Evolutionary conservation across 2,329 filamentous ascomycete species (phyloP).

Genomic region (Chaetomiaceae sp.): DNA sequence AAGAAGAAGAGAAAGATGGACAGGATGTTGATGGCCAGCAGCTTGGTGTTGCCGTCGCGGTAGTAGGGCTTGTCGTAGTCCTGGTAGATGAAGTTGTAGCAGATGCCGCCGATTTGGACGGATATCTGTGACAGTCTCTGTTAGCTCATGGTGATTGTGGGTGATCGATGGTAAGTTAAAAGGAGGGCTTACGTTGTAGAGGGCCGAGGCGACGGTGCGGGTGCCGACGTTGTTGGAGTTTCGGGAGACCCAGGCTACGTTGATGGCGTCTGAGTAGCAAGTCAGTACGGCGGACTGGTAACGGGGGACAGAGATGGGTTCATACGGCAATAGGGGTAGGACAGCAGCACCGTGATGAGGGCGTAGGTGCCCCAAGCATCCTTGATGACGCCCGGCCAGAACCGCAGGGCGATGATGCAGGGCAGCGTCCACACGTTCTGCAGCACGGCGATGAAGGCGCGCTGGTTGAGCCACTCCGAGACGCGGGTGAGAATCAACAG

Average conservation of each 20-base stretch:
- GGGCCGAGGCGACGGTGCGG: slow-evolving; percentile 52
- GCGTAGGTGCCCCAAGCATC: slow-evolving; percentile 50
- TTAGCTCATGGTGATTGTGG: too few species aligned
- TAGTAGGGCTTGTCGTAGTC: slow-evolving; percentile 53
- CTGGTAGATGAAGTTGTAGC: slow-evolving; percentile 45
- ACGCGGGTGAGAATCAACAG: slow-evolving; percentile 48
- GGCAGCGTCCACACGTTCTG: slow-evolving; percentile 53
- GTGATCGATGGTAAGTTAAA: neutral
- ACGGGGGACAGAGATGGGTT: neutral
- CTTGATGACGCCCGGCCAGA: slow-evolving; percentile 39
- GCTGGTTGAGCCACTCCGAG: slow-evolving; percentile 47
- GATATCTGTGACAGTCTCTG: slow-evolving; percentile 29
- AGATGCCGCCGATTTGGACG: slow-evolving; percentile 35
- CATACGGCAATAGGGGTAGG: slow-evolving; percentile 50
- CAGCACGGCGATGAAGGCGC: slow-evolving; percentile 42
- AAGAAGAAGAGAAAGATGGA: slow-evolving; percentile 48
- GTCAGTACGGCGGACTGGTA: neutral
- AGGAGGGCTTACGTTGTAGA: slow-evolving; percentile 48
- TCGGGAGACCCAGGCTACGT: slow-evolving; percentile 54
- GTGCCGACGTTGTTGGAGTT: slow-evolving; percentile 58
- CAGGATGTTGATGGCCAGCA: slow-evolving; percentile 47
- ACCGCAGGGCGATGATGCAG: slow-evolving; percentile 46
- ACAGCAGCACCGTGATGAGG: slow-evolving; percentile 44
- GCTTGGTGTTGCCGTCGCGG: slow-evolving; percentile 47
- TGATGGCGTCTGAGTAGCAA: slow-evolving; percentile 45